Conservation (phyloP, 441 rosid species). For the Capsella rubella region DNA sequence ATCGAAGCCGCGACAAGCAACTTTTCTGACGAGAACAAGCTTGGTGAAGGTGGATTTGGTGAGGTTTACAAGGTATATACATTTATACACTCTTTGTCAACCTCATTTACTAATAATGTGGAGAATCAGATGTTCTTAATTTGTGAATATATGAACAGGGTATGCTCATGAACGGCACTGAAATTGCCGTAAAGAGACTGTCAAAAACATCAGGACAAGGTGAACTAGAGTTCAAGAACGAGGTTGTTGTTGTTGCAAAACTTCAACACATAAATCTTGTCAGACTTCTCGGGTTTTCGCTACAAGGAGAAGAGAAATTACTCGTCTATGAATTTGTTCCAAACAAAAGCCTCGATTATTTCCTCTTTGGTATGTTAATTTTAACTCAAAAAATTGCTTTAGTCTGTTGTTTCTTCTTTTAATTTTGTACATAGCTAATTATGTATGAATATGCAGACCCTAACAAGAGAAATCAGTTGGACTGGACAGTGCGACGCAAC, state of each 20-base stretch:
- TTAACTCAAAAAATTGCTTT: neutral
- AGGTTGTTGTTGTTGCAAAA: conserved; percentile 38
- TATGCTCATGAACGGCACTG: conserved; percentile 42
- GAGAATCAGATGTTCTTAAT: neutral
- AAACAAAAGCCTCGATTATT: conserved; percentile 56
- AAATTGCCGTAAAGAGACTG: conserved; percentile 53
- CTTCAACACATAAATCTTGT: conserved; percentile 63
- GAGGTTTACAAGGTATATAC: conserved; percentile 56
- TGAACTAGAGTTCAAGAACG: neutral
- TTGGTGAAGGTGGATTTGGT: conserved; percentile 71
- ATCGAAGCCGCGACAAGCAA: conserved; percentile 50
- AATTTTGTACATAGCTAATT: neutral
- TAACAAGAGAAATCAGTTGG: conserved; percentile 36
- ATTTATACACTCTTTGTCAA: neutral
- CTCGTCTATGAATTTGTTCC: conserved; percentile 57
- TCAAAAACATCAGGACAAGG: conserved; percentile 54
- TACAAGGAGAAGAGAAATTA: conserved; percentile 50
- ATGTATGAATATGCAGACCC: conserved; percentile 41
- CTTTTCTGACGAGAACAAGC: conserved; percentile 49
- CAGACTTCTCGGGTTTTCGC: conserved; percentile 56
- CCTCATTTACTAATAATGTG: neutral
- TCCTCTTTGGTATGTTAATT: conserved; percentile 48
- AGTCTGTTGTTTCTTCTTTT: neutral
- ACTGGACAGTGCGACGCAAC: conserved; percentile 51
- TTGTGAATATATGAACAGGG: conserved; percentile 42